Evolutionary conservation across 805 yeast species (phyloP).

Genomic region (Candida endomychidarum): DNA sequence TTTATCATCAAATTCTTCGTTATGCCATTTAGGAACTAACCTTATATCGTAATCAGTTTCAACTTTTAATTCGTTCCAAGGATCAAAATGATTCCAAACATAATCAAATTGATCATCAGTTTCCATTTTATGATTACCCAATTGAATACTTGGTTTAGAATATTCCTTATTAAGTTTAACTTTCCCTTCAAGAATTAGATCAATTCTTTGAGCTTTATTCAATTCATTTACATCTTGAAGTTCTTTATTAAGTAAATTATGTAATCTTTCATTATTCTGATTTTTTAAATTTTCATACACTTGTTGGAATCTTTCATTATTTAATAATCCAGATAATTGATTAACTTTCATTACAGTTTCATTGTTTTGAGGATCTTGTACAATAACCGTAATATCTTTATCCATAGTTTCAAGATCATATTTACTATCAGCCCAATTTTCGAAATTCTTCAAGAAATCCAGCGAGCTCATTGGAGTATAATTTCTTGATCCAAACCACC

Average conservation of each 20-base stretch:
- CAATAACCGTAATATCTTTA: slow-evolving; percentile 4
- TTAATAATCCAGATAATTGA: slow-evolving; percentile 8
- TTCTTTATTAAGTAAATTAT: slow-evolving; percentile 23
- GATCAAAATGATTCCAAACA: slow-evolving; percentile 45
- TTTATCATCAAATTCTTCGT: background rate
- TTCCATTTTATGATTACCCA: slow-evolving; percentile 37
- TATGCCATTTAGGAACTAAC: slow-evolving; percentile 29
- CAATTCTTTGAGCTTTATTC: slow-evolving; percentile 38
- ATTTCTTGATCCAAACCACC: slow-evolving; percentile 71
- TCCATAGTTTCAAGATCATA: background rate
- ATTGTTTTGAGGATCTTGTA: background rate
- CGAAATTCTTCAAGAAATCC: slow-evolving; percentile 32
- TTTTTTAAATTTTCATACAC: slow-evolving; percentile 20
- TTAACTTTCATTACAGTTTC: slow-evolving; percentile 1
- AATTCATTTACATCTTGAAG: slow-evolving; percentile 33
- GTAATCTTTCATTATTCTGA: slow-evolving; percentile 21
- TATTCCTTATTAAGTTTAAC: slow-evolving; percentile 27
- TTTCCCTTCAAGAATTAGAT: slow-evolving; percentile 33
- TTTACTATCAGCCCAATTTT: slow-evolving; percentile 9
- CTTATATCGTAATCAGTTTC: slow-evolving; percentile 42
- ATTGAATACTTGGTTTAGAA: slow-evolving; percentile 35
- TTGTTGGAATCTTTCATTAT: slow-evolving; percentile 28
- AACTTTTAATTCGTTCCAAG: slow-evolving; percentile 43
- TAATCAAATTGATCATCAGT: slow-evolving; percentile 43
- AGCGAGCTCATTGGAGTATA: slow-evolving; percentile 50